These are phyloP conservation scores for Mycena indigotica DNA, from an alignment of 768 basidiomycete species.

Conservation along the genomic window DNA sequence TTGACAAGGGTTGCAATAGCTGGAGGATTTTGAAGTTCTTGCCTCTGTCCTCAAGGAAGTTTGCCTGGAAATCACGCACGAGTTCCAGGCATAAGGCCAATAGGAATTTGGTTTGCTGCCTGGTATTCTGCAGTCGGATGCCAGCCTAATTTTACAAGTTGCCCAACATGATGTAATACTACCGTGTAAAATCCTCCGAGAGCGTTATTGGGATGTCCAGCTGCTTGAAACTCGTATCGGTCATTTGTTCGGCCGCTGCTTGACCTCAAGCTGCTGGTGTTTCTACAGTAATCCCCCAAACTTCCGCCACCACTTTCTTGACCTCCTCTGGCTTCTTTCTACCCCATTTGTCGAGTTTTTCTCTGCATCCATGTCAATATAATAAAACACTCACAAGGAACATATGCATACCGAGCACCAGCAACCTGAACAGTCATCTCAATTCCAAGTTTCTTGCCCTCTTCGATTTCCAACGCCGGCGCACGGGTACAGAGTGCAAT, in stretches of 20 bases:
- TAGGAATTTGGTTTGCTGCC: too few species aligned
- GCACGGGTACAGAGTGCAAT: constrained; percentile 24
- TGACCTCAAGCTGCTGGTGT: not conserved
- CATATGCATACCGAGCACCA: constrained; percentile 16
- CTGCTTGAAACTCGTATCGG: too few species aligned
- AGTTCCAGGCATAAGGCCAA: constrained; percentile 1
- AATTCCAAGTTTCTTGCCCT: constrained; percentile 32
- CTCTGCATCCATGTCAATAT: constrained; percentile 5
- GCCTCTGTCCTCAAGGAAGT: constrained; percentile 18
- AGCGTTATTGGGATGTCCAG: too few species aligned
- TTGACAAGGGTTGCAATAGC: not conserved
- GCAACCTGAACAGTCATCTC: constrained; percentile 26
- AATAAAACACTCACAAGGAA: not conserved
- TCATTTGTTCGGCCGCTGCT: too few species aligned
- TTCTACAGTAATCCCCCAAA: constrained; percentile 6
- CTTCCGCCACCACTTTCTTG: constrained; percentile 24
- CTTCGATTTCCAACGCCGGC: constrained; percentile 27
- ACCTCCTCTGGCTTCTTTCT: constrained; percentile 27
- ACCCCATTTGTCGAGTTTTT: constrained; percentile 27
- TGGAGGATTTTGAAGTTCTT: constrained; percentile 19
- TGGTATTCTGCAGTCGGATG: too few species aligned
- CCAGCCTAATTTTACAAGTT: too few species aligned
- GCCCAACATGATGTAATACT: too few species aligned
- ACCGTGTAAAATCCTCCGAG: too few species aligned
- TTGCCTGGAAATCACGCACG: constrained; percentile 15